Evolutionary conservation across 305 asterid species (phyloP).

Genomic region (Plantago rigida): DNA sequence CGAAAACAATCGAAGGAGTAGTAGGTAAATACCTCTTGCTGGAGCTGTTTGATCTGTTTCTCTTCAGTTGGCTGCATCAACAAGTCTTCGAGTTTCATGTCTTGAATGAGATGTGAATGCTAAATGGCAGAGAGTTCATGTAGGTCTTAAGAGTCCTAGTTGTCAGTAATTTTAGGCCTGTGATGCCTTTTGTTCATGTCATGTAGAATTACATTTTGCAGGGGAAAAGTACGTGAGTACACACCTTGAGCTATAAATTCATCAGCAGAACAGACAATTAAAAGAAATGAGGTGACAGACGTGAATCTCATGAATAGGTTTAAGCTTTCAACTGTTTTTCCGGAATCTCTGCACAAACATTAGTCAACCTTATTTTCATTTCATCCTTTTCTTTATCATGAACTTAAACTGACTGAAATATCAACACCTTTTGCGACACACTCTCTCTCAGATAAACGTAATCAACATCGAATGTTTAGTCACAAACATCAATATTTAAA

Average conservation of each 20-base stretch:
- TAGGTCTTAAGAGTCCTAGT: neutral
- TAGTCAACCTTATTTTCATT: slow-evolving; percentile 25
- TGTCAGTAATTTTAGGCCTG: neutral
- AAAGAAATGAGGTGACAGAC: slow-evolving; percentile 40
- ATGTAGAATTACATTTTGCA: neutral
- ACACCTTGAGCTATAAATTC: slow-evolving; percentile 26
- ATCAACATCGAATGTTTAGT: too few species aligned
- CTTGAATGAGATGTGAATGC: slow-evolving; percentile 1
- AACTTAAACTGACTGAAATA: too few species aligned
- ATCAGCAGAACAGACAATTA: neutral
- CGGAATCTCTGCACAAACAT: neutral
- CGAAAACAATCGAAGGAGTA: neutral
- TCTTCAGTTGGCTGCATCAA: slow-evolving; percentile 60
- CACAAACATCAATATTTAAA: too few species aligned
- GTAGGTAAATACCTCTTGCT: slow-evolving; percentile 41
- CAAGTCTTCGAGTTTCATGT: slow-evolving; percentile 81
- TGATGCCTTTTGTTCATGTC: neutral
- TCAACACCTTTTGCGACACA: too few species aligned
- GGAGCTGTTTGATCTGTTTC: slow-evolving; percentile 37
- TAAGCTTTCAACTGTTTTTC: slow-evolving; percentile 25
- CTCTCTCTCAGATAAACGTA: too few species aligned
- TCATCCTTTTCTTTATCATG: too few species aligned
- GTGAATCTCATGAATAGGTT: slow-evolving; percentile 54
- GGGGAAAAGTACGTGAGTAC: slow-evolving; percentile 34
- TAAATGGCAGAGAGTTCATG: too few species aligned